A percentile compares a stretch with the other conserved stretches of the same genome.
Evolutionary conservation across 1,284 basidiomycete species (phyloP).

Genomic region (Microbotryum violaceum): DNA sequence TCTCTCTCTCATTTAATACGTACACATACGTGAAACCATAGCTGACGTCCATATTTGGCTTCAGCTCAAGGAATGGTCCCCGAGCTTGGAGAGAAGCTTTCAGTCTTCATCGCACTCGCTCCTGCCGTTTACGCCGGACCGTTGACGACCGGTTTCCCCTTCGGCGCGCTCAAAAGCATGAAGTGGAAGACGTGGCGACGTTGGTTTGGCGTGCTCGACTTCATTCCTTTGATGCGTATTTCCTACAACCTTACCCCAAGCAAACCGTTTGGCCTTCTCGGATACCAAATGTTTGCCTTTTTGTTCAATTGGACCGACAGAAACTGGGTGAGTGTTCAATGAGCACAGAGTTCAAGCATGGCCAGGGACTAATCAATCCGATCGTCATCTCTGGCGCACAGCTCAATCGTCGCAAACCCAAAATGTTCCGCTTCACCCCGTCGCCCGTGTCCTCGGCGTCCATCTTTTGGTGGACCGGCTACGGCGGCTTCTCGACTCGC

Average conservation of each 20-base stretch:
- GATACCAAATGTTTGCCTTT: conserved; percentile 57
- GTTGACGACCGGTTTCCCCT: conserved; percentile 53
- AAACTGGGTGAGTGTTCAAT: conserved; percentile 48
- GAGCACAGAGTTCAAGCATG: conserved; percentile 6
- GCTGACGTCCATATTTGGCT: conserved; percentile 42
- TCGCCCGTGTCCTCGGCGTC: conserved; percentile 48
- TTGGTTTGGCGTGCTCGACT: conserved; percentile 54
- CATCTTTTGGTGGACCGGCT: conserved; percentile 51
- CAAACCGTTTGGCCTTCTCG: conserved; percentile 42
- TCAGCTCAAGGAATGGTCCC: conserved; percentile 51
- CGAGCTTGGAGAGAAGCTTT: conserved; percentile 50
- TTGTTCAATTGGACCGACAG: conserved; percentile 57
- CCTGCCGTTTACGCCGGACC: conserved; percentile 57
- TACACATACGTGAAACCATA: neutral
- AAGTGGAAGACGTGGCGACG: conserved; percentile 53
- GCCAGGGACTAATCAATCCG: neutral
- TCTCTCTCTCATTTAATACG: neutral
- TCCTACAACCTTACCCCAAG: conserved; percentile 53
- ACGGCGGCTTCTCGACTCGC: conserved; percentile 52
- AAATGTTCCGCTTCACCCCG: conserved; percentile 59
- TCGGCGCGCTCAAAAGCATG: conserved; percentile 47
- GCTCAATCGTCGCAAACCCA: conserved; percentile 51
- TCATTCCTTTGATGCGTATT: conserved; percentile 55
- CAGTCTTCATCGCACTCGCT: conserved; percentile 54
- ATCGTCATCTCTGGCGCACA: conserved; percentile 20